Evolutionary conservation across 306 rosid genomes (phyloP), one percentile per base, ranked within the genome.

Genomic region (Delonix regia): DNA sequence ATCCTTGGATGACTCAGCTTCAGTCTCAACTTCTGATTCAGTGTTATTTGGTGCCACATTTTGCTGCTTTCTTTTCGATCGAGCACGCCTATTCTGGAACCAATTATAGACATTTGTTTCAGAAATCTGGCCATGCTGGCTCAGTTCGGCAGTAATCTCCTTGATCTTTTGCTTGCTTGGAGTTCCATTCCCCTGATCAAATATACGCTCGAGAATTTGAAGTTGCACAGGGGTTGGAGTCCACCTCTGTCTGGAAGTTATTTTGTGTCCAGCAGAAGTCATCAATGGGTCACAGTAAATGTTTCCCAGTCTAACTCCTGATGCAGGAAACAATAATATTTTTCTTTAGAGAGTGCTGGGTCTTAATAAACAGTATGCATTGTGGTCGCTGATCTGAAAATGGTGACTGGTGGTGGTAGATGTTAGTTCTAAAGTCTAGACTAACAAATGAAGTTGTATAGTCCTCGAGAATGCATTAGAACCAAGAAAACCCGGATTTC

Each of bases 11-110:
- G 95, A 95, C 56, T 95, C 97, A 28, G 83, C 93, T 59, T 94
- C 97, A 10, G 97, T 87, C 78, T 94, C 99, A 61, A 87, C 88
- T 82, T 95, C 98, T 34, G 97, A 91, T 86, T 95, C 99, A 47
- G 81, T 85, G 78, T 85, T 80, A 71, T 65, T 76, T 36, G 92
- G 75, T 24, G 87, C 57, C 39, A 84, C 72, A 74, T 85, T 91
- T 59, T 91, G 98, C 65, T 91, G 91, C 66, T 91, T 95, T 82
- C 99, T 87, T 51, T 95, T 95, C 5, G 98, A 95, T 55, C 99
- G 78, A 74, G 98, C 98, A 22, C 99, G 97, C 88, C 98, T 87
- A 52, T 95, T 95, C 86, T 95, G 99, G 85, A 95, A 93, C 99
- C 99, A 95, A 47, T 95, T 95, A 21, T 95, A 95, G 68, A 93